phyloP scores from a whole-genome alignment of 1,139 yeast genomes.

The Barnettozyma hawaiiensis region DNA sequence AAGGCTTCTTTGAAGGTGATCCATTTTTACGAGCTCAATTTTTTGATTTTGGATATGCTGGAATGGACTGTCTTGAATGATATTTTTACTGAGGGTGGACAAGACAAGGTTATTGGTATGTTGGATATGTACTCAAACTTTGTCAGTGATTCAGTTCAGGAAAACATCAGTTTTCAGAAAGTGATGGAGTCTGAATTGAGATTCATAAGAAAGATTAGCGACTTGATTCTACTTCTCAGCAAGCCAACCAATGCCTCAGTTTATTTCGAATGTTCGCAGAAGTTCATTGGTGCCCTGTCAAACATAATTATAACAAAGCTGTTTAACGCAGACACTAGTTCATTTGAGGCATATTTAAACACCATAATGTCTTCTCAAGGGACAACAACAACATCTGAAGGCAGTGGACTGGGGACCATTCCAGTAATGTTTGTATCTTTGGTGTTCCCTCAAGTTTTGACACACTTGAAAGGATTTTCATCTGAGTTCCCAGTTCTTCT shows the following conservation, averaged over 20 bases:
- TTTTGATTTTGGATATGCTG: constrained; percentile 26
- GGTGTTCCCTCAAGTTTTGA: constrained; percentile 25
- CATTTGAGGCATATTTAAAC: constrained; percentile 23
- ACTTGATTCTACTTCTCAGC: constrained; percentile 26
- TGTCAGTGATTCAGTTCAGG: constrained; percentile 17
- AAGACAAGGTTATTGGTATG: constrained; percentile 19
- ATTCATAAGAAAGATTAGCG: constrained; percentile 22
- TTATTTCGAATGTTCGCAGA: constrained; percentile 24
- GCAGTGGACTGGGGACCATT: constrained; percentile 10
- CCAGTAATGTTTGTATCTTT: constrained; percentile 19
- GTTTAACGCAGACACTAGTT: constrained; percentile 18
- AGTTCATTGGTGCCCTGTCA: constrained; percentile 21
- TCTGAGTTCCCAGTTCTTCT: constrained; percentile 20
- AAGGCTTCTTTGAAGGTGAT: constrained; percentile 7
- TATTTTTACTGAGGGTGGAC: constrained; percentile 23
- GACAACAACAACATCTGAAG: constrained; percentile 14
- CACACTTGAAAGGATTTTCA: constrained; percentile 26
- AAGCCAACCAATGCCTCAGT: constrained; percentile 28
- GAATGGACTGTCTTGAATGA: constrained; percentile 34
- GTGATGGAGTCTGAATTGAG: constrained; percentile 21
- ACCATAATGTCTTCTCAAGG: constrained; percentile 10
- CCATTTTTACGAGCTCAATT: constrained; percentile 28
- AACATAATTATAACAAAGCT: constrained; percentile 22
- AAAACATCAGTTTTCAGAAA: constrained; percentile 15
- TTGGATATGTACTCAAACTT: constrained; percentile 21